These are phyloP conservation scores for Pythium guiyangense DNA, from an alignment of 352 stramenopile species.

Conservation along the genomic window DNA sequence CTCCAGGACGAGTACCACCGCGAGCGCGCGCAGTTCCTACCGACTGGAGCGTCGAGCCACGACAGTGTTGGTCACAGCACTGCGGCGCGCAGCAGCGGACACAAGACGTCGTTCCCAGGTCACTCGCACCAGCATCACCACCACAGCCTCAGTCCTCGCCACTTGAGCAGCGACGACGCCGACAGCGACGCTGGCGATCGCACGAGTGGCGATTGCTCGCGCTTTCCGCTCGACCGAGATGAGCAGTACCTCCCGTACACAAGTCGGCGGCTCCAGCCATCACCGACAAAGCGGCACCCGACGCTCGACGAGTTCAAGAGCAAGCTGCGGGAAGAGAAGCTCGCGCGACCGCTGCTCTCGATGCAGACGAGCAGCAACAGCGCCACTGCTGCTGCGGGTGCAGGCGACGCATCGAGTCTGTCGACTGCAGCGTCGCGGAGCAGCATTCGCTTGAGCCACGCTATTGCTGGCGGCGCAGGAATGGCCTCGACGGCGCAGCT, in stretches of 20 bases:
- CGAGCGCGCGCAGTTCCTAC: slow-evolving; percentile 3
- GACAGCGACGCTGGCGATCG: slow-evolving; percentile 1
- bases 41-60: background rate
- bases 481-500: background rate
- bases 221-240: background rate
- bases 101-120: background rate
- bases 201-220: background rate
- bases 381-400: background rate
- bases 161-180: background rate
- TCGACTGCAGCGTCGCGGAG: background rate
- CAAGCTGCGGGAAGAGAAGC: slow-evolving; percentile 37
- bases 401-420: background rate
- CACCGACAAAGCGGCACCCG: slow-evolving; percentile 31
- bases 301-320: slow-evolving; percentile 43
- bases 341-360: slow-evolving; percentile 21
- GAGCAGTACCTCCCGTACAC: slow-evolving; percentile 66
- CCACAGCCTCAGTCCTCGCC: too few species aligned
- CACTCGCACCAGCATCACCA: background rate
- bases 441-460: slow-evolving; percentile 5
- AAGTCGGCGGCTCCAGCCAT: slow-evolving; percentile 41
- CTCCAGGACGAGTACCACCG: slow-evolving; percentile 30
- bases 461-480: background rate
- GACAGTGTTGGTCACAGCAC: background rate
- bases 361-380: slow-evolving; percentile 15
- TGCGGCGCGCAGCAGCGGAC: background rate